Conservation (phyloP, 2,329 filamentous ascomycete genomes). For the Colletotrichum cereale region DNA sequence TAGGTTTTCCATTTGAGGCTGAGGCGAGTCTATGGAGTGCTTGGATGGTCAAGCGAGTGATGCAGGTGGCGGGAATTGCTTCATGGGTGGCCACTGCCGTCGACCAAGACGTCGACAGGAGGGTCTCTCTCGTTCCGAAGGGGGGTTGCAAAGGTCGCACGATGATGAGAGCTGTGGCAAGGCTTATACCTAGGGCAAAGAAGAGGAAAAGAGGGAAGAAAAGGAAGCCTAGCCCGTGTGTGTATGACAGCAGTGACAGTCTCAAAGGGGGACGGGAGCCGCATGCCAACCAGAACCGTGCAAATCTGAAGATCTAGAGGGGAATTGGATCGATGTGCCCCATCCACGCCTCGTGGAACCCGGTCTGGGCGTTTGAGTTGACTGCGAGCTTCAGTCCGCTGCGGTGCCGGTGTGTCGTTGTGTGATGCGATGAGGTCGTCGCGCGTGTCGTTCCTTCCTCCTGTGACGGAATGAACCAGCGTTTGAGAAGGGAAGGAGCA, state of each 20-base stretch:
- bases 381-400: neutral
- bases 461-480: constrained; percentile 38
- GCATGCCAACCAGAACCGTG: constrained; percentile 30
- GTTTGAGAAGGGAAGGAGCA: constrained; percentile 32
- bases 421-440: constrained; percentile 38
- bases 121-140: constrained; percentile 6
- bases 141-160: constrained; percentile 14
- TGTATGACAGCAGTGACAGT: neutral
- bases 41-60: constrained; percentile 29
- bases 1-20: constrained; percentile 28
- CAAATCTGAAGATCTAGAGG: constrained; percentile 26
- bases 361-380: constrained; percentile 4
- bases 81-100: constrained; percentile 19
- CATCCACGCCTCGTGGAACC: constrained; percentile 16
- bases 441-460: constrained; percentile 32
- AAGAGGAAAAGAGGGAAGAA: neutral
- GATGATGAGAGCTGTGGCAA: constrained; percentile 35
- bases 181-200: constrained; percentile 4
- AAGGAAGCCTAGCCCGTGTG: constrained; percentile 14
- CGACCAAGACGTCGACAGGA: neutral
- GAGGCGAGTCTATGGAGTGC: constrained; percentile 22
- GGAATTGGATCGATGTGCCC: constrained; percentile 4
- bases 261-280: constrained; percentile 21
- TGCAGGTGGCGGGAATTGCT: constrained; percentile 40
- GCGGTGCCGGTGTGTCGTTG: neutral